phyloP scores from a whole-genome alignment of 1,284 basidiomycete genomes.

The Tylopilus orsonianus region DNA sequence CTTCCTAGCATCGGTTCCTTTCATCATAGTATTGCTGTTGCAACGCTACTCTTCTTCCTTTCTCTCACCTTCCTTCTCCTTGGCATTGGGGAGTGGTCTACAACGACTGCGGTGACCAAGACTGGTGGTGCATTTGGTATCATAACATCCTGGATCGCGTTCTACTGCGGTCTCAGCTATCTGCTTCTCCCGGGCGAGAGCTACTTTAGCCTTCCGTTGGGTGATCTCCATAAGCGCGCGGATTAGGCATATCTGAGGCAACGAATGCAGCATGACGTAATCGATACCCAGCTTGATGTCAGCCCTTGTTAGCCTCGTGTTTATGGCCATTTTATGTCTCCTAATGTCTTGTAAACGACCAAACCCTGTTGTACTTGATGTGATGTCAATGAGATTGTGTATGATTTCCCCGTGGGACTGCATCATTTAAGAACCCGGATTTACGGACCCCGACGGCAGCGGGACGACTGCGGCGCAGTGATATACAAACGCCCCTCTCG shows the following conservation, averaged over 20 bases:
- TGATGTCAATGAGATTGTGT: no score
- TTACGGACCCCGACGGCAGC: no score
- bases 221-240: slow-evolving; percentile 28
- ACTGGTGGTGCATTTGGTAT: slow-evolving; percentile 78
- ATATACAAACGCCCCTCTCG: no score
- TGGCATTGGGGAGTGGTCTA: slow-evolving; percentile 45
- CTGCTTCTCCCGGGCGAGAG: slow-evolving; percentile 54
- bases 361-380: no score
- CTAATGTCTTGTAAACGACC: no score
- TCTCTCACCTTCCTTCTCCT: slow-evolving; percentile 62
- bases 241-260: slow-evolving; percentile 9
- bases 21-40: slow-evolving; percentile 65
- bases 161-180: slow-evolving; percentile 65
- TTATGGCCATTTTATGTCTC: no score
- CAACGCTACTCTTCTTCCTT: slow-evolving; percentile 73
- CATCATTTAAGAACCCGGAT: no score
- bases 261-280: no score
- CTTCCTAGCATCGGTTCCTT: slow-evolving; percentile 59
- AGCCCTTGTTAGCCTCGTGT: no score
- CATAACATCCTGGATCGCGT: slow-evolving; percentile 65
- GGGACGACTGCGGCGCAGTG: no score
- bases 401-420: no score
- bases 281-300: no score
- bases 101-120: slow-evolving; percentile 16
- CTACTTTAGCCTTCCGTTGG: slow-evolving; percentile 52